Evolutionary conservation across 2,329 filamentous ascomycete genomes (phyloP).

Genomic region (Hypoxylon sp.): DNA sequence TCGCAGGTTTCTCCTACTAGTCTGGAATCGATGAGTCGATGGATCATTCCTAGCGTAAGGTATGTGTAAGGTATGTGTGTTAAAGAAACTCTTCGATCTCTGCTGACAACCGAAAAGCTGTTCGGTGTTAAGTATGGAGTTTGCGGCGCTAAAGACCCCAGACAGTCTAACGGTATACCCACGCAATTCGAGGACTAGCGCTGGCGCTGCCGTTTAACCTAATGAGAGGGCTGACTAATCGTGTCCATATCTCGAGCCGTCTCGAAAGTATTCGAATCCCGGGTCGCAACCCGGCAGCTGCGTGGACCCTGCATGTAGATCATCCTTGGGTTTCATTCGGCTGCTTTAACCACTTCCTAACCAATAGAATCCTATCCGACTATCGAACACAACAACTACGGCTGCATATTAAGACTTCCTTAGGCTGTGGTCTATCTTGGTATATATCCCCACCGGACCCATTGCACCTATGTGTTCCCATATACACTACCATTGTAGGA

Average conservation of each 20-base stretch:
- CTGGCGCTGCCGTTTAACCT: neutral
- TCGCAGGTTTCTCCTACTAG: conserved; percentile 5
- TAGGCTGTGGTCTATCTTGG: conserved; percentile 7
- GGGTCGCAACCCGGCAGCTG: neutral
- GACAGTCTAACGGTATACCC: neutral
- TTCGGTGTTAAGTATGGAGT: conserved; percentile 32
- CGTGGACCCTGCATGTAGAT: conserved; percentile 23
- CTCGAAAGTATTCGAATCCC: neutral
- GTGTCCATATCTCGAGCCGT: conserved; percentile 1
- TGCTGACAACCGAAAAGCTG: neutral
- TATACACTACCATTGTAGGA: conserved; percentile 8
- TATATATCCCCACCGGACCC: neutral
- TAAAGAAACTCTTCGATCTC: conserved; percentile 1
- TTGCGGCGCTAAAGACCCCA: conserved; percentile 24
- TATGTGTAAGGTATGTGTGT: too few relatives aligned
- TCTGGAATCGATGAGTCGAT: conserved; percentile 10
- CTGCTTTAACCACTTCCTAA: neutral
- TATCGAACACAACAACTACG: neutral
- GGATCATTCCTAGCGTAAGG: too few relatives aligned
- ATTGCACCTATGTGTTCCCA: neutral
- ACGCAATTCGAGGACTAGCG: neutral
- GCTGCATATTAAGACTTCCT: conserved; percentile 1
- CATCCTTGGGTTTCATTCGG: conserved; percentile 14
- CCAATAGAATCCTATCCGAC: conserved; percentile 12
- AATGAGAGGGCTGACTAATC: conserved; percentile 2